Base-by-base conservation (phyloP, 257 asterid genomes). In the Penstemon eatonii region DNA sequence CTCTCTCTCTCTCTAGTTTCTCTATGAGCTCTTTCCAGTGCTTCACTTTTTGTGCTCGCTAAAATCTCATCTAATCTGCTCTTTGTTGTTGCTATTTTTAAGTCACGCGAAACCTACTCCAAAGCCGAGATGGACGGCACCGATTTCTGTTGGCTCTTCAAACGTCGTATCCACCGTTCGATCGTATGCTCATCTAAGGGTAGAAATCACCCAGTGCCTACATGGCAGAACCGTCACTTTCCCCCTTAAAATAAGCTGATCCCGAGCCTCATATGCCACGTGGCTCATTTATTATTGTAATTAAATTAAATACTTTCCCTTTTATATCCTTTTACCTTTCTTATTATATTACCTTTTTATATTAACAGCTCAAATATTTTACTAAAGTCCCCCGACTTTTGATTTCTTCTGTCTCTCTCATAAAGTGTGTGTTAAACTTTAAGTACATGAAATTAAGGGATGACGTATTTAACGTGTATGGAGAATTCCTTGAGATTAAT, bases 221-320 rank as follows among this genome's bases (percentile, higher is more conserved):
- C 89, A 63, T 86, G 92, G 87, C 92, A 74, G 79, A 78, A 80
- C 83, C 69, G 86, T 85, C 85, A 52, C 80, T 83, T 79, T 80
- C 86, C 66, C 45, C 60, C 60, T 72, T 81, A 78, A 63, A 71
- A 74, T 77, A 66, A 49, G 42, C 73, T 56, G 76, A 66, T 70
- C 73, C 72, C 66, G 59, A 73, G 53, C 73, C 77, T 59, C 66
- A 10, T 58, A 60, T 70, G 86, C 83, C 88, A 78, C 81, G 80
- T 80, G 72, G 77, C 75, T 76, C 69, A 71, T 75, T 70, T 70
- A 70, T 45, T 67, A 42, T 25, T 25, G 2, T 25, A 25, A 25
- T 25, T 25, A 25, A 25, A 25, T 25, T 25, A 25, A 25, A 25
- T 25, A 25, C 33, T 25, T 25, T 25, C 1, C 33, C 33, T 25